Base-by-base conservation (phyloP, 805 yeast species). In the Saccharomycopsis schoenii region DNA sequence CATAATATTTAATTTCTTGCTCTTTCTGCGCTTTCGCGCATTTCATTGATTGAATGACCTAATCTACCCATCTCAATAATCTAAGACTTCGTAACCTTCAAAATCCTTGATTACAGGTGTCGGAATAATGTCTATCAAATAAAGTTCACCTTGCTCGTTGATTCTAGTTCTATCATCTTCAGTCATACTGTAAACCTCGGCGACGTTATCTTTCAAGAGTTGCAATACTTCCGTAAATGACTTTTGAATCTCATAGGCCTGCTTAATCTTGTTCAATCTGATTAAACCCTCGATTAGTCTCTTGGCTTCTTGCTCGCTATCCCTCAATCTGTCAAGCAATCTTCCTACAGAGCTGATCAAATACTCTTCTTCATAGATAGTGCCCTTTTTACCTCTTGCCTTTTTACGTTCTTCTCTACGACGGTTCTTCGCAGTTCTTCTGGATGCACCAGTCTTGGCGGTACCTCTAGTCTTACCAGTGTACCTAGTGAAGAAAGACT, bases 301-400 rank as follows among this genome's bases (percentile, higher is more conserved):
- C 21, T 80, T 68, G 1, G 94, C 92, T 68, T 94, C 99, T 0
- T 83, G 77, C 66, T 82, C 81, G 0, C 96, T 87, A 66, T 81
- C 84, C 55, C 83, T 81, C 61, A 94, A 73, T 67, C 99, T 82
- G 60, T 90, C 97, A 40, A 90, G 73, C 70, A 94, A 79, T 70
- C 99, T 83, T 3, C 96, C 94, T 62, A 89, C 84, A 2, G 97
- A 92, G 67, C 83, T 83, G 56, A 94, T 85, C 61, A 94, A 80
- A 72, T 94, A 94, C 71, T 94, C 98, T 71, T 94, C 99, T 72
- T 94, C 99, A 69, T 94, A 94, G 21, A 94, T 88, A 6, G 97
- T 93, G 56, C 98, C 98, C 76, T 94, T 94, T 77, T 96, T 90
- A 63, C 99, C 99, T 68, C 96, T 83, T 1, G 99, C 99, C 63